Evolutionary conservation across 208 protist species (phyloP).

Genomic region (Chromosphaera perkinsii): DNA sequence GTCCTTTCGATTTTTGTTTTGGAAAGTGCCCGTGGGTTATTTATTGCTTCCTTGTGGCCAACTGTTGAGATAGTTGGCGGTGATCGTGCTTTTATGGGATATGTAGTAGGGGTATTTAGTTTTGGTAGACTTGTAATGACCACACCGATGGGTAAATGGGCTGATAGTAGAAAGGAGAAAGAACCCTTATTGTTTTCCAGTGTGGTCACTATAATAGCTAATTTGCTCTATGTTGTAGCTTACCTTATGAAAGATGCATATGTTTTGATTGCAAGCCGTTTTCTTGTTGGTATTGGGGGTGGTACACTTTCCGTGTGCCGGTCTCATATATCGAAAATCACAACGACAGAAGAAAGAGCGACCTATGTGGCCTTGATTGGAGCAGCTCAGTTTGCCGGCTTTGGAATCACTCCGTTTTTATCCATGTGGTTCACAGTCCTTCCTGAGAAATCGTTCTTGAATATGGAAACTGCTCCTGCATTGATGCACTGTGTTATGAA

Average conservation of each 20-base stretch:
- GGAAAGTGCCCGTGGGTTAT: conserved; percentile 4
- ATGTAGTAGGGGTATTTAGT: background rate
- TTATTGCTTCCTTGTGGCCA: background rate
- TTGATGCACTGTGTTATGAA: background rate
- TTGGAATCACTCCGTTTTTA: conserved; percentile 9
- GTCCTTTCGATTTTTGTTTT: conserved; percentile 3
- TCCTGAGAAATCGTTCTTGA: background rate
- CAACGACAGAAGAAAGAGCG: conserved; percentile 7
- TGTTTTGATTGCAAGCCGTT: background rate
- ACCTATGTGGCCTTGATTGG: conserved; percentile 20
- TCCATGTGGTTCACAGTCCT: background rate
- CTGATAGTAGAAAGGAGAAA: background rate
- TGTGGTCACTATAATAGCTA: background rate
- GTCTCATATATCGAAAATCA: conserved; percentile 13
- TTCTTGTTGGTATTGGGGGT: background rate
- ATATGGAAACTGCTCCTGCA: background rate
- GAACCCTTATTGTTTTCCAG: background rate
- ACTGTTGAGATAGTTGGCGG: conserved; percentile 4
- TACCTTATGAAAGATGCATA: background rate
- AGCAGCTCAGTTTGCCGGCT: conserved; percentile 13
- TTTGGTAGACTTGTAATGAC: background rate
- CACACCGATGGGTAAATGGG: background rate
- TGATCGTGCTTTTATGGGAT: background rate
- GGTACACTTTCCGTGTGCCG: conserved; percentile 2
- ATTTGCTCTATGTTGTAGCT: conserved; percentile 4